Base-by-base conservation (phyloP, 176 grass and related monocot species). In the Cenchrus purpureus region DNA sequence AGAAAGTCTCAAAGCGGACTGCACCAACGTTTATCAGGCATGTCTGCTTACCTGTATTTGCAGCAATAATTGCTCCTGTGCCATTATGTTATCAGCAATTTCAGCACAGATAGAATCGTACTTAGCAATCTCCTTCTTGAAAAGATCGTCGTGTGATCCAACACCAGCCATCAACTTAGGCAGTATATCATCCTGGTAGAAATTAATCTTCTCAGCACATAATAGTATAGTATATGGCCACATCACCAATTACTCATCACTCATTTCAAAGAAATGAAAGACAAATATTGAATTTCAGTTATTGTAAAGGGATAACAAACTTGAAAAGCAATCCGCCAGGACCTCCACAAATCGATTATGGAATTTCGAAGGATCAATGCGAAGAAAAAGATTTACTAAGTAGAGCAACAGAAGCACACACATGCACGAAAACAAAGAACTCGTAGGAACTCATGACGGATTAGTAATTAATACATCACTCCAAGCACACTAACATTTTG, bases 91-190 rank as follows among this genome's bases (percentile, higher is more conserved):
- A 54, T 92, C 88, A 65, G 91, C 91, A 83, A 99, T 99, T 86
- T 99, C 94, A 90, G 88, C 86, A 94, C 97, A 92, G 54, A 99
- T 88, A 63, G 89, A 84, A 88, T 97, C 90, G 55, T 97, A 97
- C 58, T 99, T 96, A 66, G 91, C 73, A 69, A 97, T 88, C 82
- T 99, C 97, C 69, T 97, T 99, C 82, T 91, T 99, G 88, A 97
- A 99, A 72, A 99, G 91, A 92, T 99, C 92, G 53, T 94, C 92
- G 68, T 99, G 91, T 55, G 91, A 96, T 85, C 97, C 97, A 87
- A 82, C 91, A 63, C 91, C 94, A 25, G 88, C 86, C 94, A 99
- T 97, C 82, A 97, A 84, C 81, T 99, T 99, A 8, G 97, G 94
- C 66, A 97, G 82, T 86, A 96, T 92, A 92, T 99, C 97, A 88